A percentile compares a stretch with the other conserved stretches of the same genome.
Conservation (phyloP, 2,329 filamentous ascomycete species). For the Epichloe sylvatica region DNA sequence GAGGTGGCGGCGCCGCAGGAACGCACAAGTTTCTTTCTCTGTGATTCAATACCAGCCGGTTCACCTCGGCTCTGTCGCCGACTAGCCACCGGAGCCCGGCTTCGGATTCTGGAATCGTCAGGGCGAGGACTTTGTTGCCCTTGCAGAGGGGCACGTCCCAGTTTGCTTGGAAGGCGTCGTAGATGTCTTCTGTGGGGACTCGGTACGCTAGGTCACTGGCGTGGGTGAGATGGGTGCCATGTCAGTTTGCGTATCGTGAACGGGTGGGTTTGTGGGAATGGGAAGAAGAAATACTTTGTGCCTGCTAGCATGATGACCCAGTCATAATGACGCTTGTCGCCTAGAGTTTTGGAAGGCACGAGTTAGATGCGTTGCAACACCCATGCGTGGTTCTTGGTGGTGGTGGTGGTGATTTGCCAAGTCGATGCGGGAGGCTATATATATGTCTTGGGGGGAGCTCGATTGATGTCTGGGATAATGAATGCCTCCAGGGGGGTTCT, state of each 20-base stretch:
- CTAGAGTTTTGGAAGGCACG: conserved; percentile 5
- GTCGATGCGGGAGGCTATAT: too few relatives aligned
- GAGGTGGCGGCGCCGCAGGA: too few relatives aligned
- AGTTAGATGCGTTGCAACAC: too few relatives aligned
- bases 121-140: conserved; percentile 43
- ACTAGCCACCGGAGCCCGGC: conserved; percentile 16
- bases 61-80: conserved; percentile 31
- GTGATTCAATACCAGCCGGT: conserved; percentile 37
- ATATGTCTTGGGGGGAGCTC: not conserved
- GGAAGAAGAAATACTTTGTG: conserved; percentile 34
- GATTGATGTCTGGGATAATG: too few relatives aligned
- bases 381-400: too few relatives aligned
- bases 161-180: conserved; percentile 30
- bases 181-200: conserved; percentile 27
- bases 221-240: not conserved
- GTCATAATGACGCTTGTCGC: conserved; percentile 28
- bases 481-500: not conserved
- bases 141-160: conserved; percentile 39
- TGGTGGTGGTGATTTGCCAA: too few relatives aligned
- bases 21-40: conserved; percentile 38
- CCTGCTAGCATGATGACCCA: conserved; percentile 52
- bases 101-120: conserved; percentile 46
- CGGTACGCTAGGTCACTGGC: conserved; percentile 36
- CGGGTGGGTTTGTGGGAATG: not conserved
- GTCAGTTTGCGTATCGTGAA: not conserved